These are phyloP conservation scores for Boletus sp. DNA, from an alignment of 768 basidiomycete species.

Conservation along the genomic window DNA sequence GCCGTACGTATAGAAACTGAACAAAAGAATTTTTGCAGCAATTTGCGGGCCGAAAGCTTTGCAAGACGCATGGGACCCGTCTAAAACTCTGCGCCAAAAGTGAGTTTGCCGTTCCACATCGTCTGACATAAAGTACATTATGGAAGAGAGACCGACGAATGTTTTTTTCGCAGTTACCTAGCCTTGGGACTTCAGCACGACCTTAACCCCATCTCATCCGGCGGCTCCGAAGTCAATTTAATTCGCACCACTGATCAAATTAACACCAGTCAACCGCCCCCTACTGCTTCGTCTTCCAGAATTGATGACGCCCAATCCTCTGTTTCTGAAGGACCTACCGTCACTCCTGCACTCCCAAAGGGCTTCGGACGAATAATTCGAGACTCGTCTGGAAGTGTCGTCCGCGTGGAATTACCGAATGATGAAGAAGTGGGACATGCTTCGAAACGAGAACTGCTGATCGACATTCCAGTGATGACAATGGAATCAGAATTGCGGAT, in stretches of 20 bases:
- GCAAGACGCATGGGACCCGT: slow-evolving; percentile 84
- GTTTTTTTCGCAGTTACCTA: slow-evolving; percentile 54
- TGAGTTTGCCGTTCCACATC: slow-evolving; percentile 38
- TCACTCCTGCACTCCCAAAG: slow-evolving; percentile 42
- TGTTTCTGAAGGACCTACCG: slow-evolving; percentile 14
- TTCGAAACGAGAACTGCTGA: slow-evolving; percentile 32
- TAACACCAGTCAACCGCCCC: background rate
- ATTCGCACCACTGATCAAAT: background rate
- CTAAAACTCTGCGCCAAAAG: slow-evolving; percentile 92
- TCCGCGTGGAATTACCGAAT: slow-evolving; percentile 64
- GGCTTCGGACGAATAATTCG: slow-evolving; percentile 82
- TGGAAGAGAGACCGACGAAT: background rate
- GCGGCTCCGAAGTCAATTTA: slow-evolving; percentile 56
- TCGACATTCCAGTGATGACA: slow-evolving; percentile 36
- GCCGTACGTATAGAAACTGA: slow-evolving; percentile 6
- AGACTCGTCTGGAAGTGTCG: slow-evolving; percentile 73
- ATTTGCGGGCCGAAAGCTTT: slow-evolving; percentile 80
- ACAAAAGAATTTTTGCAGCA: slow-evolving; percentile 39
- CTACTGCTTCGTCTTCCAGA: background rate
- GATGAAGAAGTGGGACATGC: slow-evolving; percentile 39
- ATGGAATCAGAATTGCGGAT: slow-evolving; percentile 16
- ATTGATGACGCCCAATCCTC: background rate
- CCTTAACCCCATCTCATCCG: slow-evolving; percentile 65
- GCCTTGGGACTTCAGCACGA: slow-evolving; percentile 71
- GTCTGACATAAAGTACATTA: background rate